Evolutionary conservation across 805 yeast species (phyloP), one percentile per base, ranked within the genome.

Genomic region (Metschnikowia similis): DNA sequence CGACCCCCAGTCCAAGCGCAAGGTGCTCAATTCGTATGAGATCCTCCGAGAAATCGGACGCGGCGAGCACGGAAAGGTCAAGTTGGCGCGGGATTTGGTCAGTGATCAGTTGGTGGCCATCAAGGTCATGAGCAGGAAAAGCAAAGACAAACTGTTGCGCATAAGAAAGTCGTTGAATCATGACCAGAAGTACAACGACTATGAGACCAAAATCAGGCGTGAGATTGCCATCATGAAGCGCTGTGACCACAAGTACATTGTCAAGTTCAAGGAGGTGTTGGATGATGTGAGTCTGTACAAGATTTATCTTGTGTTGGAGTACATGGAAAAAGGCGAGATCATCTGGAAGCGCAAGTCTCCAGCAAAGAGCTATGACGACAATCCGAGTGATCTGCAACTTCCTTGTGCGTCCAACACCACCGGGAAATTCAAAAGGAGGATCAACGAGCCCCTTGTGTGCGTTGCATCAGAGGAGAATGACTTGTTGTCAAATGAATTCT

Each of bases 41-140:
- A 87, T 94, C 35, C 69, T 90, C 30, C 76, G 79, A 27, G 97
- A 91, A 69, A 75, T 94, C 29, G 99, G 99, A 9, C 77, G 87
- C 34, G 99, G 99, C n/a, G 96, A 91, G 66, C 98, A 92, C 68
- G 98, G 99, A n/a, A 92, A 89, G 66, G 99, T 94, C 39, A 94
- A 94, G 65, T 75, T 94, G 16, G 99, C 96, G 0, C 80, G 80
- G 52, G 92, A 91, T 63, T 67, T 84, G 48, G 74, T 79, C n/a
- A 67, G 77, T 6, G 74, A 78, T 41, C 83, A 79, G 56, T 71
- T 81, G 31, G 96, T 89, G n/a, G 99, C 99, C 3, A 90, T 94
- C 49, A 94, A 94, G 65, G 88, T 94, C 46, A 89, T 94, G 40
- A 91, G 89, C 67, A 77, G 97, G 48, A 81, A 81, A 45, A 60